Percentiles rank a stretch among this genome's conserved stretches.
Evolutionary conservation across 2,329 filamentous ascomycete species (phyloP).

Genomic region (Clathrospora elynae): DNA sequence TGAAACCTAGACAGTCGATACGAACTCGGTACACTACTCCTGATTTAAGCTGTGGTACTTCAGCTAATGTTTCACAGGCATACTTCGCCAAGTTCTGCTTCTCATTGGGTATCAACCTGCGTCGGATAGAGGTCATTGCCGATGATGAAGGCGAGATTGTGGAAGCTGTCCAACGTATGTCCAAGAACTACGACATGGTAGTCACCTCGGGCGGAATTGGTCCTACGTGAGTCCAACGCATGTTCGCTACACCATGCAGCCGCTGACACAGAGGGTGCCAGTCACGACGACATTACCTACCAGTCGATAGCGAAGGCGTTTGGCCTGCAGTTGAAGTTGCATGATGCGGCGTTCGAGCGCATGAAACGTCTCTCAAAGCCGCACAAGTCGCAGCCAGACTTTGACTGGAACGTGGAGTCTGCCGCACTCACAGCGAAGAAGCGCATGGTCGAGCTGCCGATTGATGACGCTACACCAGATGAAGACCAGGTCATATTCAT

Average conservation of each 20-base stretch:
- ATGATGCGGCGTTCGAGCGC: constrained; percentile 74
- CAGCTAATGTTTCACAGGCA: constrained; percentile 43
- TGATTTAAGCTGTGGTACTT: background rate
- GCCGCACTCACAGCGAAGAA: constrained; percentile 79
- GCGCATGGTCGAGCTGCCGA: constrained; percentile 88
- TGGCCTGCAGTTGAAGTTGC: constrained; percentile 72
- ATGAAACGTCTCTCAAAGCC: constrained; percentile 84
- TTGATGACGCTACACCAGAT: constrained; percentile 67
- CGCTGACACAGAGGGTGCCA: constrained; percentile 47
- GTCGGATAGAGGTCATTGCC: constrained; percentile 88
- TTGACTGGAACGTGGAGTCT: constrained; percentile 84
- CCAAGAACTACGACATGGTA: constrained; percentile 86
- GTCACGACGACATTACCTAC: constrained; percentile 98
- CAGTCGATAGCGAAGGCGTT: constrained; percentile 92
- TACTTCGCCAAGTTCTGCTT: constrained; percentile 71
- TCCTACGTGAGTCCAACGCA: constrained; percentile 72
- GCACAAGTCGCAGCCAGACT: constrained; percentile 72
- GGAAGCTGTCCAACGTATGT: constrained; percentile 87
- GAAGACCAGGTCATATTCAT: constrained; percentile 79
- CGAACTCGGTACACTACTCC: constrained; percentile 58
- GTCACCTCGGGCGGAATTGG: constrained; percentile 96
- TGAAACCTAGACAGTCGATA: constrained; percentile 63
- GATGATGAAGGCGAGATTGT: constrained; percentile 91
- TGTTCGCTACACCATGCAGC: constrained; percentile 14
- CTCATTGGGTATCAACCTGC: constrained; percentile 69